Base-by-base conservation (phyloP, 768 basidiomycete species). In the Boletus vermiculosoides region DNA sequence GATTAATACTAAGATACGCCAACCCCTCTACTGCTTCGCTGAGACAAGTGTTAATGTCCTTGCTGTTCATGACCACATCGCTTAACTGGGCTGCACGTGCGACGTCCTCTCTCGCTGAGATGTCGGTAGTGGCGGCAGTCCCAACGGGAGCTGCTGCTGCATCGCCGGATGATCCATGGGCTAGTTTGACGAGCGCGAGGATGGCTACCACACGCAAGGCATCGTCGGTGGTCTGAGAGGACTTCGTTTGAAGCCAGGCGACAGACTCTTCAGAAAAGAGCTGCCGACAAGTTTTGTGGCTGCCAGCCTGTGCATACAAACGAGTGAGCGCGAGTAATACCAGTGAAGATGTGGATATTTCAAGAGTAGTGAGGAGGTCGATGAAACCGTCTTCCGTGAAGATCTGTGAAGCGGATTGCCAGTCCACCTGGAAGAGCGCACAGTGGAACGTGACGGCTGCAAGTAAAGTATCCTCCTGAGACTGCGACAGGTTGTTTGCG, bases 341-440 rank as follows among this genome's bases (percentile, higher is more conserved):
- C 16, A 74, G 58, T 2, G 74, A 63, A 4, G 80, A 77, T 2
- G 83, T 76, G 45, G 74, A 76, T n/a, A 90, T 71, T 58, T 95
- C 92, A 25, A 87, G 78, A 15, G 80, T 78, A 66, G 83, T 77
- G 50, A 93, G 72, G 45, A 80, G 79, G 39, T 88, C 84, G 33
- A 86, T 63, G 16, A 87, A 69, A 4, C 84, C 86, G 57, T 90
- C 86, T 49, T 78, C 76, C 37, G 74, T 71, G 55, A 94, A 84
- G 52, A 95, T 83, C 23, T 77, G 63, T 11, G 85, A 76, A 11
- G 90, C 92, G 1, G 83, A 75, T 50, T 79, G 74, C 72, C 84
- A 80, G 62, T 92, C 90, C n/a, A 93, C 83, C 67, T 93, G 90
- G 65, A 93, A 92, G 20, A 95, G 75, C 0, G 90, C 90, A n/a